Percentiles rank a stretch among this genome's conserved stretches.
Evolutionary conservation across 805 yeast genomes (phyloP).

Genomic region (Nakazawaea wyomingensis): DNA sequence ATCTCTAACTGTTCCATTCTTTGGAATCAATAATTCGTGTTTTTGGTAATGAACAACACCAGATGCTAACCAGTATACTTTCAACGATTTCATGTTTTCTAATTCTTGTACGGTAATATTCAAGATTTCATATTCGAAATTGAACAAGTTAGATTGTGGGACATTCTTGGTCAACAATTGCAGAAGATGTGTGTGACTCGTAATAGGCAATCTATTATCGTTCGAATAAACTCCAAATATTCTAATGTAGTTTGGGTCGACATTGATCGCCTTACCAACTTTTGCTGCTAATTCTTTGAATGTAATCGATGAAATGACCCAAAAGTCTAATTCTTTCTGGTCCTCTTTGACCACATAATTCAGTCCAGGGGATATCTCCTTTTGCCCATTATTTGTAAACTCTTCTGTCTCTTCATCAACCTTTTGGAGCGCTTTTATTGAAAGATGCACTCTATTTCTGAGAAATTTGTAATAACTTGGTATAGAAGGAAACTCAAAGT

Average conservation of each 20-base stretch:
- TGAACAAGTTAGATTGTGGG: constrained; percentile 36
- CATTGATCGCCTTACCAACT: constrained; percentile 48
- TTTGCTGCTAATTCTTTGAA: constrained; percentile 58
- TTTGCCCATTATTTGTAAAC: constrained; percentile 20
- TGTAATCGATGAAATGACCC: constrained; percentile 60
- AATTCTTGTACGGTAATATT: constrained; percentile 69
- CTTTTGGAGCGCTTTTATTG: constrained; percentile 38
- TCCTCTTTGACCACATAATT: constrained; percentile 13
- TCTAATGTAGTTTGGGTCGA: constrained; percentile 58
- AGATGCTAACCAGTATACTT: constrained; percentile 66
- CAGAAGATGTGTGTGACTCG: constrained; percentile 29
- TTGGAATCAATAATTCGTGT: constrained; percentile 66
- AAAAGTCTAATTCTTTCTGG: constrained; percentile 41
- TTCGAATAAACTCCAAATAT: constrained; percentile 56
- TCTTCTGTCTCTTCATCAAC: constrained; percentile 44
- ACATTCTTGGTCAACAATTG: constrained; percentile 35
- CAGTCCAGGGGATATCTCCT: constrained; percentile 13
- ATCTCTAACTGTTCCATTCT: constrained; percentile 47
- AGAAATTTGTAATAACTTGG: constrained; percentile 49
- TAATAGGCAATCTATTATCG: constrained; percentile 49
- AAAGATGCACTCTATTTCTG: constrained; percentile 55
- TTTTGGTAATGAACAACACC: constrained; percentile 67
- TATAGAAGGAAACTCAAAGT: constrained; percentile 26
- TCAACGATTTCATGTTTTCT: constrained; percentile 67
- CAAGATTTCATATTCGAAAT: constrained; percentile 70